Percentiles rank a stretch among this genome's conserved stretches.
Conservation (phyloP, 2,329 filamentous ascomycete species). For the Albophoma yamanashiensis region DNA sequence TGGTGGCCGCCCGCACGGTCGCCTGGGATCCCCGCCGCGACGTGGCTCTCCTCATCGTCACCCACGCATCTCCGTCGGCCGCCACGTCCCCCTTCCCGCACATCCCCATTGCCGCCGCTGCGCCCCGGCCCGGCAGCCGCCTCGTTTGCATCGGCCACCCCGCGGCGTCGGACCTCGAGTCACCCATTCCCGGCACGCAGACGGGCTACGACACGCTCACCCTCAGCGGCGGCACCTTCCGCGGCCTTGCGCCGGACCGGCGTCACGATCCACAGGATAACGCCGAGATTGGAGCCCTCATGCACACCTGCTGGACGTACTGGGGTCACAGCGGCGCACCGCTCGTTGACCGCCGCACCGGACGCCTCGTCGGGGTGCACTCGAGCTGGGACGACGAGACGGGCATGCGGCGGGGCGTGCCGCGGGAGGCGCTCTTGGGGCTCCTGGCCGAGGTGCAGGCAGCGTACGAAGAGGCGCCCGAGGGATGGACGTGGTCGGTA, state of each 20-base stretch:
- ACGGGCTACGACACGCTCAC: conserved; percentile 37
- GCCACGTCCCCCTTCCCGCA: neutral
- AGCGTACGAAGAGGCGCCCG: neutral
- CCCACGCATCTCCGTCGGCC: neutral
- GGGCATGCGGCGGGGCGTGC: conserved; percentile 37
- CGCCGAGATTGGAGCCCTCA: conserved; percentile 37
- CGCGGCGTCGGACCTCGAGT: conserved; percentile 30
- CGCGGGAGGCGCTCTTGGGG: conserved; percentile 28
- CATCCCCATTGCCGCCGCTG: neutral
- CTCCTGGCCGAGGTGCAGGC: conserved; percentile 20
- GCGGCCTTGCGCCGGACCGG: conserved; percentile 16
- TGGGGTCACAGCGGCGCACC: conserved; percentile 45
- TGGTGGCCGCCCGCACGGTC: neutral
- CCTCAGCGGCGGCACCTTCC: conserved; percentile 30
- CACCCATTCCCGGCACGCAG: conserved; percentile 15
- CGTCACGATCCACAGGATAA: conserved; percentile 36
- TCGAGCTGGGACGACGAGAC: conserved; percentile 43
- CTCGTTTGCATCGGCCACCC: neutral
- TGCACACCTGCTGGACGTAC: conserved; percentile 46
- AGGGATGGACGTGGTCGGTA: neutral
- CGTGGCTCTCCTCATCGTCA: neutral
- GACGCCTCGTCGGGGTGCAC: conserved; percentile 36
- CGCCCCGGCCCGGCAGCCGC: neutral
- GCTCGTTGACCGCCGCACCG: conserved; percentile 26
- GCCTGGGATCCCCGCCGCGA: neutral